Evolutionary conservation across 768 basidiomycete genomes (phyloP).

Genomic region (Leucosporidium scottii): DNA sequence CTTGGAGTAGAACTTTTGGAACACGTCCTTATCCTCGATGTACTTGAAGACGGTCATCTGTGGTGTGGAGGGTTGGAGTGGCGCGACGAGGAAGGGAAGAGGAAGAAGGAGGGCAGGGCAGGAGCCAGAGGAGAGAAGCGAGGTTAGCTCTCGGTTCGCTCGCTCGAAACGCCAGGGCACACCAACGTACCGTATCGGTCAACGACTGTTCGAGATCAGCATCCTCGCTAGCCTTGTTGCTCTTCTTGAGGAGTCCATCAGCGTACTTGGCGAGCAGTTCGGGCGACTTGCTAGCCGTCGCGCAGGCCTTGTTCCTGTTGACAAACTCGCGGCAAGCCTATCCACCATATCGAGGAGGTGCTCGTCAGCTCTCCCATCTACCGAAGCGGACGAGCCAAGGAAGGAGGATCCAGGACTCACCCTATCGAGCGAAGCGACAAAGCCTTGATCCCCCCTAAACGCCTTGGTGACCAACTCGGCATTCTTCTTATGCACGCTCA

Average conservation of each 20-base stretch:
- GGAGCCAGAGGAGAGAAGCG: not conserved
- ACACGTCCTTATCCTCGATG: conserved; percentile 97
- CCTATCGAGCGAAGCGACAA: conserved; percentile 79
- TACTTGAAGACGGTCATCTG: conserved; percentile 98
- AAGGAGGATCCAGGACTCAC: conserved; percentile 36
- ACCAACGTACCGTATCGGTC: conserved; percentile 68
- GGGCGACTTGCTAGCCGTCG: conserved; percentile 73
- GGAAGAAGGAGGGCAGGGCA: not conserved
- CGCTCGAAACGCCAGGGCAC: no score
- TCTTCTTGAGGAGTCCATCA: conserved; percentile 82
- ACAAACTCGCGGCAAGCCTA: conserved; percentile 93
- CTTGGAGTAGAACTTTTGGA: conserved; percentile 95
- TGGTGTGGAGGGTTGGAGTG: not conserved
- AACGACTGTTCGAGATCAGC: conserved; percentile 81
- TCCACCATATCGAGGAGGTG: not conserved
- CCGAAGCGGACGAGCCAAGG: not conserved
- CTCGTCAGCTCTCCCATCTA: not conserved
- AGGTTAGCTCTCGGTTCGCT: not conserved
- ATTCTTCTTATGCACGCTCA: conserved; percentile 88
- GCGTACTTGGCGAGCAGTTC: conserved; percentile 88
- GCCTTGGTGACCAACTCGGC: conserved; percentile 77
- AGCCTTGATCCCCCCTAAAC: conserved; percentile 87
- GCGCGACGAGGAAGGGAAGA: not conserved
- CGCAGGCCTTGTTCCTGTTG: conserved; percentile 82
- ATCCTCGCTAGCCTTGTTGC: conserved; percentile 89